phyloP scores from a whole-genome alignment of 1,284 basidiomycete species.

The Irpex sp. region DNA sequence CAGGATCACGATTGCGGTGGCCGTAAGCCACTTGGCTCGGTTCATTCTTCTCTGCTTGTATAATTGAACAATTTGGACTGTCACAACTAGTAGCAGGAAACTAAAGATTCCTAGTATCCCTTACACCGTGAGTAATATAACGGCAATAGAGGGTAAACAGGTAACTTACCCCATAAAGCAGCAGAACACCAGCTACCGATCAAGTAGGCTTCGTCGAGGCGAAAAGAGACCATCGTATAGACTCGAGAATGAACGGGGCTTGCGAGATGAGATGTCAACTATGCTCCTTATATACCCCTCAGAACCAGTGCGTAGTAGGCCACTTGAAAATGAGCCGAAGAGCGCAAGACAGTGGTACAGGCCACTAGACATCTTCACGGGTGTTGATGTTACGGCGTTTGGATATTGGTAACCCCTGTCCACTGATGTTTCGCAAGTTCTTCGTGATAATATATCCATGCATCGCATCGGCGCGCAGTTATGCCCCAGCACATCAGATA shows the following conservation, averaged over 20 bases:
- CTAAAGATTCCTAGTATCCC: background rate
- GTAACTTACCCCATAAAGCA: background rate
- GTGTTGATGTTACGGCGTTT: too few species aligned
- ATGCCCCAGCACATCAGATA: too few species aligned
- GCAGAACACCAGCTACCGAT: background rate
- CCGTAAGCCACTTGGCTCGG: background rate
- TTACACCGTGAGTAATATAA: background rate
- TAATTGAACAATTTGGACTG: background rate
- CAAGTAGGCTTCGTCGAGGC: background rate
- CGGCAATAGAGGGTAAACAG: background rate
- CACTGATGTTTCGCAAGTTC: too few species aligned
- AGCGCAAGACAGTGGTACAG: too few species aligned
- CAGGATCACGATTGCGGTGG: background rate
- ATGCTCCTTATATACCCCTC: background rate
- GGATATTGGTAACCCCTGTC: too few species aligned
- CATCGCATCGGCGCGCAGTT: too few species aligned
- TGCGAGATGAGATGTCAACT: background rate
- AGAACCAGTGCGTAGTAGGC: too few species aligned
- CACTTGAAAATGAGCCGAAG: too few species aligned
- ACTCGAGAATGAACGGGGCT: background rate
- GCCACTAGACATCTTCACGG: too few species aligned
- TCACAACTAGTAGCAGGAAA: background rate
- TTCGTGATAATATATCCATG: too few species aligned
- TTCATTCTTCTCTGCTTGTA: background rate
- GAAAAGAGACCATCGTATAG: background rate